These are phyloP conservation scores for Beta macrorhiza DNA, from an alignment of 179 eudicot species.

Conservation along the genomic window DNA sequence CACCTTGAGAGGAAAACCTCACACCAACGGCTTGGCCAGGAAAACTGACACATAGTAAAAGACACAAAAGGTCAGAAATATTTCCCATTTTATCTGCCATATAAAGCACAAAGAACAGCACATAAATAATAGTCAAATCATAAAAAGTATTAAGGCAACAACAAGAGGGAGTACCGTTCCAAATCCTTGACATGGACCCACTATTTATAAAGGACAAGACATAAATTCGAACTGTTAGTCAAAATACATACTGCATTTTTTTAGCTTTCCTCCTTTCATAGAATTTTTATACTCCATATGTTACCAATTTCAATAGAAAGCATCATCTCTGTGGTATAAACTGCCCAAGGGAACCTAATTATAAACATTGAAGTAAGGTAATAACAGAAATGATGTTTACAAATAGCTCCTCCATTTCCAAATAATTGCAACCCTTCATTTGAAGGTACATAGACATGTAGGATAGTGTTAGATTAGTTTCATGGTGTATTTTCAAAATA, in stretches of 20 bases:
- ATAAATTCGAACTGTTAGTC: not conserved
- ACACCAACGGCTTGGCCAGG: slow-evolving; percentile 86
- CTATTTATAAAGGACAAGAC: not conserved
- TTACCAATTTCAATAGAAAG: too few relatives aligned
- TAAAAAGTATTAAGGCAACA: not conserved
- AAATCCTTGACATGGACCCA: not conserved
- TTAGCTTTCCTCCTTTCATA: not conserved
- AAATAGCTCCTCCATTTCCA: too few relatives aligned
- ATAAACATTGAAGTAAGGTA: too few relatives aligned
- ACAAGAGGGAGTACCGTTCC: too few relatives aligned
- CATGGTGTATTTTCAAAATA: too few relatives aligned
- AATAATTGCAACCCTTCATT: too few relatives aligned
- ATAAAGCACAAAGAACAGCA: not conserved
- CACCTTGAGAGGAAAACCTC: slow-evolving; percentile 41
- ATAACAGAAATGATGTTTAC: too few relatives aligned
- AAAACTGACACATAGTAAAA: slow-evolving; percentile 39
- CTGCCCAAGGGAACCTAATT: too few relatives aligned
- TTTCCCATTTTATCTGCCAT: not conserved
- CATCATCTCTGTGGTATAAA: not conserved
- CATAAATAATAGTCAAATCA: not conserved
- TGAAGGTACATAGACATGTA: too few relatives aligned
- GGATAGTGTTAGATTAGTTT: too few relatives aligned
- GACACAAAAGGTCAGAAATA: not conserved
- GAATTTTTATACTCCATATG: not conserved
- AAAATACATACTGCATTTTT: not conserved